Base-by-base conservation (phyloP, 2,329 filamentous ascomycete species). In the Penicillium griseofulvum region DNA sequence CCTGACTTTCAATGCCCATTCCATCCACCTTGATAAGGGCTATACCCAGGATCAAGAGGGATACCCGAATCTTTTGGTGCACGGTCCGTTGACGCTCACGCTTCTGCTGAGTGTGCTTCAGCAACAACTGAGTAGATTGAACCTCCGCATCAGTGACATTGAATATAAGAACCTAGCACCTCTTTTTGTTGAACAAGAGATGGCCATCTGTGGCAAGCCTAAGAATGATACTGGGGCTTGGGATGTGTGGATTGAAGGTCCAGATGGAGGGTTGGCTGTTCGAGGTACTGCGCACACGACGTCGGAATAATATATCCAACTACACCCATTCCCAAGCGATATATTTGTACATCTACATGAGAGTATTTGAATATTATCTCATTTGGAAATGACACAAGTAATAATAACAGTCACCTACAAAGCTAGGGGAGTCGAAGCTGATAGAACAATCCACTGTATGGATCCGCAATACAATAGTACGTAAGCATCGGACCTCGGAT, bases 1-100 rank as follows among this genome's bases (percentile, higher is more conserved):
- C 0, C 83, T 99, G 33, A 93, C 89, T 2, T 92, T 91, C 78
- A 99, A 99, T 73, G 90, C 91, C 1, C 94, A 99, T 74, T 80
- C 83, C 16, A 97, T 99, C 64, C 94, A 99, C 74, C 80, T 96
- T 22, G 89, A 97, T 71, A 82, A 81, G 1, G 68, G 80, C 41
- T 95, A 90, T 74, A 86, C 86, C 49, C 81, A 81, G 37, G 77
- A 83, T 12, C 77, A 86, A 12, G 94, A 97, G 72, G 89, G 89
- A 11, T 87, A 95, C 70, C 81, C 81, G 5, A 83, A 86, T 57
- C 78, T 91, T 26, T 81, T 97, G 16, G 89, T 97, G 52, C 94
- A 97, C 67, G 94, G 94, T 0, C 93, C 94, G 0, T 77, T 99
- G 51, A 86, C 85, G 1, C 80, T 95, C 38, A 87, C 87, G 0